phyloP scores from a whole-genome alignment of 371 early-diverging fungal genomes.

The Syncephalastrum monosporum region DNA sequence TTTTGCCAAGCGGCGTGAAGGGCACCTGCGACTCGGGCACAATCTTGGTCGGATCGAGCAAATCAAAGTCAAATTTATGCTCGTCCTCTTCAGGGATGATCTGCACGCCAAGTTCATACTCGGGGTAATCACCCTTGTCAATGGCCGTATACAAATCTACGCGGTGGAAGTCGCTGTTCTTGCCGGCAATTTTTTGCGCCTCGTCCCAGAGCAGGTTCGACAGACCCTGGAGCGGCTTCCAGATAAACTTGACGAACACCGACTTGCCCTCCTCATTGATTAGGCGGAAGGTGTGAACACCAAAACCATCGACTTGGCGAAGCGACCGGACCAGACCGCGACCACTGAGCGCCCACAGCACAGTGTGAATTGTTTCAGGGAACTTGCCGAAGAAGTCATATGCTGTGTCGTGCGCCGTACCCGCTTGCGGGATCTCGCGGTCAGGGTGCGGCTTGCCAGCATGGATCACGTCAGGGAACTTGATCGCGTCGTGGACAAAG shows the following conservation, averaged over 20 bases:
- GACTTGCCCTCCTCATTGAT: slow-evolving; percentile 44
- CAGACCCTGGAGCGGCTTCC: slow-evolving; percentile 48
- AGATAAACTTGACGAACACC: slow-evolving; percentile 51
- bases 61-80: slow-evolving; percentile 45
- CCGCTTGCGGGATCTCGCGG: slow-evolving; percentile 46
- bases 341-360: slow-evolving; percentile 45
- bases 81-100: slow-evolving; percentile 41
- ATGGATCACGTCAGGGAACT: slow-evolving; percentile 53
- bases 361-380: slow-evolving; percentile 47
- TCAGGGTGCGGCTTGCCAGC: slow-evolving; percentile 50
- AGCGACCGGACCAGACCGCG: slow-evolving; percentile 44
- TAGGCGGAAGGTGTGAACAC: slow-evolving; percentile 46
- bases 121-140: slow-evolving; percentile 47
- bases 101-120: slow-evolving; percentile 53
- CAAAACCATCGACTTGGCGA: slow-evolving; percentile 47
- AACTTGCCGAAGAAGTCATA: slow-evolving; percentile 51
- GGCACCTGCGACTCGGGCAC: slow-evolving; percentile 51
- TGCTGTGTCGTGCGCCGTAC: slow-evolving; percentile 48
- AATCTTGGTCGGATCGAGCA: slow-evolving; percentile 57
- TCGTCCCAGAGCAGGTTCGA: slow-evolving; percentile 47
- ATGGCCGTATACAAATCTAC: slow-evolving; percentile 50
- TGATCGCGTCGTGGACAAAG: slow-evolving; percentile 49
- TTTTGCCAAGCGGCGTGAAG: slow-evolving; percentile 41
- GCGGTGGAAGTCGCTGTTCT: slow-evolving; percentile 50
- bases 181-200: slow-evolving; percentile 49